Evolutionary conservation across 768 basidiomycete genomes (phyloP).

Genomic region (Lactifluus rugatus): DNA sequence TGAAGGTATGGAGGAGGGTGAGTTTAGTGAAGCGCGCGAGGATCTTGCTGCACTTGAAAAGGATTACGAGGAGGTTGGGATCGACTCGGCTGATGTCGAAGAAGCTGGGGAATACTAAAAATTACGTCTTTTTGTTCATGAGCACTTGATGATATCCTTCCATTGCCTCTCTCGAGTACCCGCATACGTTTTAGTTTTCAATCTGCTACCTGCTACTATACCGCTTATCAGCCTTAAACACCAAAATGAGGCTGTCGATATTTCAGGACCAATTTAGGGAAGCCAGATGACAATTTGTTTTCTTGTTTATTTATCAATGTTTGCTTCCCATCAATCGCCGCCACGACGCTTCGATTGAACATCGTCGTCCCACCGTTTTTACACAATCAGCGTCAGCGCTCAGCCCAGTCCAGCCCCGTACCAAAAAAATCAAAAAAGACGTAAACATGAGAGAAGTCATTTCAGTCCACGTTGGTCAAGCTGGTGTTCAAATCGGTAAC

Average conservation of each 20-base stretch:
- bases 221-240: background rate
- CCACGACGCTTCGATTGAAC: background rate
- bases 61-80: conserved; percentile 83
- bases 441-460: conserved; percentile 81
- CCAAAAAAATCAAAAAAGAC: background rate
- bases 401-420: background rate
- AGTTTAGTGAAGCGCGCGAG: conserved; percentile 98
- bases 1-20: conserved; percentile 83
- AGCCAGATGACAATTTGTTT: too few species aligned
- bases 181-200: conserved; percentile 4
- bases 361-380: background rate
- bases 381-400: background rate
- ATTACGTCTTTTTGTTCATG: background rate
- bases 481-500: conserved; percentile 90
- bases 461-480: conserved; percentile 94
- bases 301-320: background rate
- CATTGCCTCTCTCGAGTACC: too few species aligned
- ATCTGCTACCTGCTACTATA: conserved; percentile 2
- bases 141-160: conserved; percentile 1
- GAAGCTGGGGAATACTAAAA: conserved; percentile 41
- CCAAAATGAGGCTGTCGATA: background rate
- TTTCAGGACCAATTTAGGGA: too few species aligned
- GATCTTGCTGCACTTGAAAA: conserved; percentile 99
- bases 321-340: background rate
- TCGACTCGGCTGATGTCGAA: conserved; percentile 40